Base-by-base conservation (phyloP, 768 basidiomycete genomes). In the Calocera cornea region DNA sequence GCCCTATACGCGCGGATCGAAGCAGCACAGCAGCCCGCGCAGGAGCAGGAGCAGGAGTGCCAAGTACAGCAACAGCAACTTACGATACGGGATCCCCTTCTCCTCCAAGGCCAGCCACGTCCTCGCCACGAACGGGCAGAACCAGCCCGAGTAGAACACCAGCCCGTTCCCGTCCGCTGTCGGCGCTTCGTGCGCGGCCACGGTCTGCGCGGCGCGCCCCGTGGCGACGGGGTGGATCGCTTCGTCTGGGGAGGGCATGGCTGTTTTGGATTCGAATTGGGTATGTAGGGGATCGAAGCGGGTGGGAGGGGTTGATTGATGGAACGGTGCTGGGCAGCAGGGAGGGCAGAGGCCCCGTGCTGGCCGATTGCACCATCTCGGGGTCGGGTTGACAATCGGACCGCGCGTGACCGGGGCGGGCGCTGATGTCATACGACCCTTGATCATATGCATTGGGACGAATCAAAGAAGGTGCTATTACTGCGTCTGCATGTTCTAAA, bases 81-180 rank as follows among this genome's bases (percentile, higher is more conserved):
- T 88, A 74, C 86, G 83, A 77, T 94, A 92, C 1, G 85, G 83
- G 50, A 91, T 83, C 1, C 79, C 81, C 24, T 90, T 82, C 69
- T 83, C 81, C 74, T 92, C 89, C 34, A 92, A 79, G 0, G 85
- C 82, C 22, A 86, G 81, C 90, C 91, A 93, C 1, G 84, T 88
- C 17, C 90, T 81, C 75, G 92, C 89, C 1, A 91, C 89, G 73
- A 91, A 92, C 0, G 89, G 88, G 73, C 89, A 90, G 72, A 89
- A 89, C 73, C 87, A 89, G 65, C 83, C 81, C 10, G 80, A 85
- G 70, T 89, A 91, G 27, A 92, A 85, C 1, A 85, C 77, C 12
- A 89, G 73, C 0, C 83, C 82, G 71, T 85, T 81, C 1, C 54
- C 54, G 54, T 60, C 54, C 22, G 2, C 22, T 27, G 54, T 60